phyloP scores from a whole-genome alignment of 257 asterid genomes.

The Nicotiana tomentosiformis region DNA sequence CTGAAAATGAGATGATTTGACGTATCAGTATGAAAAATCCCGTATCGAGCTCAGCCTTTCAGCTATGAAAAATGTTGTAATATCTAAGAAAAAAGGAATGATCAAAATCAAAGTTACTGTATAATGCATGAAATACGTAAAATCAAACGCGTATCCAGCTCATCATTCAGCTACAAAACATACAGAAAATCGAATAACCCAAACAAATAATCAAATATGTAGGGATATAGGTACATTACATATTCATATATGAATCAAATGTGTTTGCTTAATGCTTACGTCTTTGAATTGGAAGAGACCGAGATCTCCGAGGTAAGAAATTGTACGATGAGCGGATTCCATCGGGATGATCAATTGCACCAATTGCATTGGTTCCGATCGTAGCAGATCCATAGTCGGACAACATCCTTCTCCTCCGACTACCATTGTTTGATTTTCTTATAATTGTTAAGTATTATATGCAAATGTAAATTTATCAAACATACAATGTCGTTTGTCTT shows the following conservation, averaged over 20 bases:
- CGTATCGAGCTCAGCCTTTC: neutral
- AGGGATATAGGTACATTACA: neutral
- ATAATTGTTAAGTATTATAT: neutral
- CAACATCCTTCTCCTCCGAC: constrained; percentile 11
- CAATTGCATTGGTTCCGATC: constrained; percentile 66
- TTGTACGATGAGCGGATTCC: constrained; percentile 48
- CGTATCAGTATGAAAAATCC: neutral
- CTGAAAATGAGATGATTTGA: neutral
- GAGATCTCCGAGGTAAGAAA: constrained; percentile 59
- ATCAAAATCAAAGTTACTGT: neutral
- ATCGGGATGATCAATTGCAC: constrained; percentile 53
- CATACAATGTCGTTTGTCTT: neutral
- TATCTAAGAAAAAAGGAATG: neutral
- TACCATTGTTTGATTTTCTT: constrained; percentile 1
- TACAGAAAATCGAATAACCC: neutral
- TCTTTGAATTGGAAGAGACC: constrained; percentile 61
- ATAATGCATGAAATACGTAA: neutral
- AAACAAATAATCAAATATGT: constrained; percentile 1
- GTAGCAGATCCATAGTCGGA: constrained; percentile 56
- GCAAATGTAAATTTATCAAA: neutral
- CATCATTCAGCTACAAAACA: neutral
- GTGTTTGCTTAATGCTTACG: constrained; percentile 31
- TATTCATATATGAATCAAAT: neutral
- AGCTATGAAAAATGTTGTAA: neutral
- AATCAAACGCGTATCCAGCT: neutral